Percentiles rank a stretch among this genome's conserved stretches.
Conservation (phyloP, 2,329 filamentous ascomycete species). For the Dendrostoma leiphaemia region DNA sequence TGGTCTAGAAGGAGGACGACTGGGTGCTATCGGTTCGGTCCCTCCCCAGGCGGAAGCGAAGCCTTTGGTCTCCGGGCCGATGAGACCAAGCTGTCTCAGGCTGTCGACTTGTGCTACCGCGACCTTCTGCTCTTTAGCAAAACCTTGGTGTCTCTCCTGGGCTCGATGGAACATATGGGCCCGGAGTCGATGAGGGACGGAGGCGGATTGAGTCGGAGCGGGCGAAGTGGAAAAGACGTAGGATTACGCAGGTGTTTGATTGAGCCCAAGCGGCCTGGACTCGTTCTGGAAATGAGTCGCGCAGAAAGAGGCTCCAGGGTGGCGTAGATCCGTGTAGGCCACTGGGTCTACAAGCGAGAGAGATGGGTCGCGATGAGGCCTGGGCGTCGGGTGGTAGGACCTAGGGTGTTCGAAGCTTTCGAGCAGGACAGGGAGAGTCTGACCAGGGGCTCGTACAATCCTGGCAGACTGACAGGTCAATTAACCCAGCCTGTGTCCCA, state of each 20-base stretch:
- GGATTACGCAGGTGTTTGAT: constrained; percentile 16
- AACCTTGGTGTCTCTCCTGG: constrained; percentile 36
- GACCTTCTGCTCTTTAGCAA: constrained; percentile 36
- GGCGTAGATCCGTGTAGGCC: constrained; percentile 12
- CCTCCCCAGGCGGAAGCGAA: constrained; percentile 27
- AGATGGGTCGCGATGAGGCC: constrained; percentile 16
- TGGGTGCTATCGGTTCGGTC: constrained; percentile 15
- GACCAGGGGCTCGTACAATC: constrained; percentile 8
- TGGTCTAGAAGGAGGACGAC: constrained; percentile 9
- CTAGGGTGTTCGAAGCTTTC: constrained; percentile 10
- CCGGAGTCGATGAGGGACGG: constrained; percentile 10
- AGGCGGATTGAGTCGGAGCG: constrained; percentile 16
- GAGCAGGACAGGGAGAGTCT: constrained; percentile 7
- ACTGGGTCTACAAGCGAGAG: constrained; percentile 13
- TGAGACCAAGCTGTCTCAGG: constrained; percentile 37
- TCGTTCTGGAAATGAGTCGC: constrained; percentile 18
- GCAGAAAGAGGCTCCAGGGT: constrained; percentile 14
- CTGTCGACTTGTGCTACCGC: constrained; percentile 34
- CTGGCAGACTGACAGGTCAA: constrained; percentile 3
- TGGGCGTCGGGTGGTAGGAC: constrained; percentile 11
- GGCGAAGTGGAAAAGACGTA: constrained; percentile 13
- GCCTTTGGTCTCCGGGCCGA: constrained; percentile 24
- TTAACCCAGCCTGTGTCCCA: too few species aligned
- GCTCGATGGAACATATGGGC: constrained; percentile 47
- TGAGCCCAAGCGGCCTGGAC: constrained; percentile 12